These are phyloP conservation scores for Epichloe gansuensis DNA, from an alignment of 2,329 filamentous ascomycete species.

Conservation along the genomic window DNA sequence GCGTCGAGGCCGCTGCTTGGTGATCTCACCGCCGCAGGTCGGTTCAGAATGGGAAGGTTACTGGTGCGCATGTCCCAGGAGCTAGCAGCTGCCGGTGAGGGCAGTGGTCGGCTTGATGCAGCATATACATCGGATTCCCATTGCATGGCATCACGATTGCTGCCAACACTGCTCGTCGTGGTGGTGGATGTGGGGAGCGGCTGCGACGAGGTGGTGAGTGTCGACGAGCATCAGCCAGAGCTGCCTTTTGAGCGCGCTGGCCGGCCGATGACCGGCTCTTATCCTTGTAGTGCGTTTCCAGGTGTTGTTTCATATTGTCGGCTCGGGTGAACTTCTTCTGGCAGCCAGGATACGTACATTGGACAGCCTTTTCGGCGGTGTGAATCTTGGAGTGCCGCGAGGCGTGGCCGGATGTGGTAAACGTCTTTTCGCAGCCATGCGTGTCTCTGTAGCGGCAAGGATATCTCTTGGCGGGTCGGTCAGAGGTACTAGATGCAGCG, in stretches of 20 bases:
- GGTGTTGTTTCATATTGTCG: slow-evolving; percentile 82
- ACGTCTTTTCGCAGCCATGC: slow-evolving; percentile 64
- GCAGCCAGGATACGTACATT: slow-evolving; percentile 55
- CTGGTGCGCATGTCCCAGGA: slow-evolving; percentile 37
- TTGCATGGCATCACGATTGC: slow-evolving; percentile 14
- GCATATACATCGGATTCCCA: slow-evolving; percentile 26
- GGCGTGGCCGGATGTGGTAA: slow-evolving; percentile 77
- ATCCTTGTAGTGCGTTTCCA: slow-evolving; percentile 62
- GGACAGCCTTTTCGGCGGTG: slow-evolving; percentile 67
- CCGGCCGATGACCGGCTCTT: slow-evolving; percentile 34
- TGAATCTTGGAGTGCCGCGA: slow-evolving; percentile 77
- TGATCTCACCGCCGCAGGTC: slow-evolving; percentile 30
- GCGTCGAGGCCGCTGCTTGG: slow-evolving; percentile 42
- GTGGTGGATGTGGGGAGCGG: slow-evolving; percentile 16
- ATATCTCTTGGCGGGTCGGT: slow-evolving; percentile 52
- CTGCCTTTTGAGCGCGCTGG: slow-evolving; percentile 20
- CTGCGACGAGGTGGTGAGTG: slow-evolving; percentile 20
- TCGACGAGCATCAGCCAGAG: slow-evolving; percentile 21
- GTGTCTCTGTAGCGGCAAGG: slow-evolving; percentile 62
- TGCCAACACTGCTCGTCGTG: slow-evolving; percentile 4
- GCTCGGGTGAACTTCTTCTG: slow-evolving; percentile 70
- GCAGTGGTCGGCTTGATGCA: slow-evolving; percentile 23
- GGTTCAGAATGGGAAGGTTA: slow-evolving; percentile 31
- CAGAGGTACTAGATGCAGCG: slow-evolving; percentile 23
- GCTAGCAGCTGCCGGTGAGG: slow-evolving; percentile 24